Evolutionary conservation across 2,329 filamentous ascomycete species (phyloP), one percentile per base, ranked within the genome.

Genomic region (Penicillium janthinellum): DNA sequence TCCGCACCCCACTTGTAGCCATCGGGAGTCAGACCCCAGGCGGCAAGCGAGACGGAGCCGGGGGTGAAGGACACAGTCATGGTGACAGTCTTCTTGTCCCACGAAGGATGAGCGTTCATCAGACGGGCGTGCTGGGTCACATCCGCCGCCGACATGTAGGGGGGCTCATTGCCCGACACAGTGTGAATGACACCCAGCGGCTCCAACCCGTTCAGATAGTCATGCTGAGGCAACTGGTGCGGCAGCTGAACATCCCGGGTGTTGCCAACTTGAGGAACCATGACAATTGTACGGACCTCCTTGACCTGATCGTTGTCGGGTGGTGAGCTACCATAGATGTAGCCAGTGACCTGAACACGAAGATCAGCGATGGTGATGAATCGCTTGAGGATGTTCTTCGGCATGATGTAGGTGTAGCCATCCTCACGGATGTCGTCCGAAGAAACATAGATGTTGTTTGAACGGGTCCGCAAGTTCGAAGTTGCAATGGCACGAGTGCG

Each of bases 401-500:
- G 95, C 91, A 99, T 97, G 71, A 99, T 91, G 71, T 98, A 99
- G 0, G 94, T 99, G 73, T 91, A 90, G 41, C 93, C 91, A 61
- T 96, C 92, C 64, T 95, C 86, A 56, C 92, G 90, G 66, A 94
- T 90, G 73, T 98, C 95, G 56, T 97, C 92, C 0, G 93, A 95
- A 7, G 95, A 96, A 68, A 99, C 96, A 77, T 98, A 99, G 71
- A 99, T 96, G 78, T 99, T 97, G 84, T 98, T 99, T 52, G 95
- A 87, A 66, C 95, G 85, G 50, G 93, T 97, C 48, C 94, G 89
- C 64, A 99, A 81, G 76, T 99, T 99, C 25, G 93, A 96, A 2
- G 95, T 96, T 8, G 95, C 96, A 72, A 99, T 97, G 35, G 95
- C 95, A 67, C 96, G 84, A 11, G 95, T 99, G 55, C 95, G 90